Base-by-base conservation (phyloP, 2,329 filamentous ascomycete species). In the Didymella lethalis region DNA sequence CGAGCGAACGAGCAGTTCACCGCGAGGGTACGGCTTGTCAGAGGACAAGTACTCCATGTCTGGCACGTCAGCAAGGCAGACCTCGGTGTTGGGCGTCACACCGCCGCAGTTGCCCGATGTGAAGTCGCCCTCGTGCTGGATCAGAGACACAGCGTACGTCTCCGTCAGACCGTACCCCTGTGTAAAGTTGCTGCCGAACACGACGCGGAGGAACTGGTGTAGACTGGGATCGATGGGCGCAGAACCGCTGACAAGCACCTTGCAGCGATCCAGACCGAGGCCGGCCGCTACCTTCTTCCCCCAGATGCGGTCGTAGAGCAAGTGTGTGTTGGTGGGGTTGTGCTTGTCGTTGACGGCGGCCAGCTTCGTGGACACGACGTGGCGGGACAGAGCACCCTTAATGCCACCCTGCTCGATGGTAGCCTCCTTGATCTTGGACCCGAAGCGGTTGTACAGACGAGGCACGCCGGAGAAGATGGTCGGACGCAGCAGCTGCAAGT, bases 161-260 rank as follows among this genome's bases (percentile, higher is more conserved):
- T 99, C 95, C 1, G 95, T 99, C 76, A 99, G 83, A 48, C 95
- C 95, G 76, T 94, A 99, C 29, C 94, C 95, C 79, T 98, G 94
- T 31, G 86, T 78, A 71, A 98, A 90, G 71, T 88, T 83, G 78
- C 89, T 91, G 59, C 86, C 90, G 64, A 96, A 91, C 29, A 91
- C 90, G 38, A 93, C 87, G 44, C 93, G 90, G 48, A 98, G 85
- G 81, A 98, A 97, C 71, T 91, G 85, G 64, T 98, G 93, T 32
- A 98, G 86, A 26, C 88, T 86, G 0, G 93, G 92, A 69, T 98
- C 94, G 41, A 99, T 86, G 60, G 94, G 94, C 12, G 95, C 94
- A 57, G 92, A 95, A 48, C 95, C 95, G 57, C 90, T 93, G 54
- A 96, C 85, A 88, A 97, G 91, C 64, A 84, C 85, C 64, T 84